These are phyloP conservation scores for Aspergillus jensenii DNA, from an alignment of 2,329 filamentous ascomycete genomes.

Conservation along the genomic window DNA sequence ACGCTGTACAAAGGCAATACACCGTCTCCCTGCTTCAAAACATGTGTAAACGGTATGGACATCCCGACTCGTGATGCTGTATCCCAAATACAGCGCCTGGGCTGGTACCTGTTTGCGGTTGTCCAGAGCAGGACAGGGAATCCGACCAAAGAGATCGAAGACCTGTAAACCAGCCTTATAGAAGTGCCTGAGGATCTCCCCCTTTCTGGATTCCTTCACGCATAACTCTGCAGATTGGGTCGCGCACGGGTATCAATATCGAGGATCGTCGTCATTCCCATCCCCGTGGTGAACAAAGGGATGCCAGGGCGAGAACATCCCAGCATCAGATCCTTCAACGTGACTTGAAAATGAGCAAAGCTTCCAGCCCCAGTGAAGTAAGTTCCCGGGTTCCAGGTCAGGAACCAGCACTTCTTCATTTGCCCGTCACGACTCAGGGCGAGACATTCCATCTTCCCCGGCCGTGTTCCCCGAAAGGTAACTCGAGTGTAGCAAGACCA, in stretches of 20 bases:
- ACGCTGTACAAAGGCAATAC: background rate
- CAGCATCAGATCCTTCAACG: background rate
- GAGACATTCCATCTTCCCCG: conserved; percentile 22
- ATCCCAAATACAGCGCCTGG: background rate
- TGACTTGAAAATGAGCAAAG: conserved; percentile 3
- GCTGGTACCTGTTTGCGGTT: background rate
- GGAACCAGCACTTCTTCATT: too few relatives aligned
- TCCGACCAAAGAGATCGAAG: background rate
- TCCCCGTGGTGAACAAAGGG: conserved; percentile 5
- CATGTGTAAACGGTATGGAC: background rate
- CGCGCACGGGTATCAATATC: conserved; percentile 21
- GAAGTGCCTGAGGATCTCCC: background rate
- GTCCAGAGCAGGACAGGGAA: background rate
- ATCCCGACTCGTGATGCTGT: conserved; percentile 9
- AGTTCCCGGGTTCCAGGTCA: background rate
- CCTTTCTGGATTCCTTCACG: conserved; percentile 11
- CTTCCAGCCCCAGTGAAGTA: background rate
- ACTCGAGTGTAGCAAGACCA: conserved; percentile 7
- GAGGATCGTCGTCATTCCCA: background rate
- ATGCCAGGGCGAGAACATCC: background rate
- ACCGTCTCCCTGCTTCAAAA: background rate
- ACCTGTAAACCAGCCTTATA: conserved; percentile 9
- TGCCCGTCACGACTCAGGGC: too few relatives aligned
- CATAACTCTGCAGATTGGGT: conserved; percentile 16
- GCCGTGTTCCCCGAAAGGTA: conserved; percentile 15